Evolutionary conservation across 352 stramenopile species (phyloP), one percentile per base, ranked within the genome.

Genomic region (Globisporangium splendens): DNA sequence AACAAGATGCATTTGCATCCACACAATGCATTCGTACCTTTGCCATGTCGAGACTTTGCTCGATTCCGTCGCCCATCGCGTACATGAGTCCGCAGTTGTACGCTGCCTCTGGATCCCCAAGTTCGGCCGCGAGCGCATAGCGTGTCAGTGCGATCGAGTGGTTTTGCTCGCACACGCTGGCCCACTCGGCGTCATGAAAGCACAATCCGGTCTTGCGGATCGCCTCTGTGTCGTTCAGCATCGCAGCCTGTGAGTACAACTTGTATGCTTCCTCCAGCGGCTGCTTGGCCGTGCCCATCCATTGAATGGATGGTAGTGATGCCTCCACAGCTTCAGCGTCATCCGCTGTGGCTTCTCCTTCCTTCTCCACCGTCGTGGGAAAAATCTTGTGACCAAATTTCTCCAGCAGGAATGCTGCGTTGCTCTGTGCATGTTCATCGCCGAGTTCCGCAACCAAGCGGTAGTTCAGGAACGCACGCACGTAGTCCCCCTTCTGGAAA

Each of bases 361-460:
- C 33, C 3, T 20, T 18, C 21, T 56, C 15, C 1, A 17, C 13
- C 28, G 31, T 24, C 15, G 13, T 44, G 6, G 42, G 31, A 28
- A 72, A 76, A n/a, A 89, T 83, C 18, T 56, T 62, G 21, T 78
- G 66, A 12, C 77, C 69, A 54, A 76, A 65, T 22, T 83, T 73
- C 43, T 93, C 83, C 0, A 93, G 61, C 54, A 91, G 61, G 46
- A 83, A 93, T 8, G 81, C 83, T 14, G 83, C 83, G 59, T 93
- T 93, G 41, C 61, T 72, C 43, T 78, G 75, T 2, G 73, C 83
- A 33, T 86, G 73, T 65, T 88, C 75, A 42, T 86, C 79, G 14
- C 83, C 83, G 13, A 90, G 57, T 56, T 89, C 75, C 0, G 71
- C 67, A 12, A 87, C 65, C 5, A 93, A 48, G 18, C 78, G 76